A percentile compares a stretch with the other conserved stretches of the same genome.
Conservation (phyloP, 805 yeast species). For the Wickerhamomyces bovis region DNA sequence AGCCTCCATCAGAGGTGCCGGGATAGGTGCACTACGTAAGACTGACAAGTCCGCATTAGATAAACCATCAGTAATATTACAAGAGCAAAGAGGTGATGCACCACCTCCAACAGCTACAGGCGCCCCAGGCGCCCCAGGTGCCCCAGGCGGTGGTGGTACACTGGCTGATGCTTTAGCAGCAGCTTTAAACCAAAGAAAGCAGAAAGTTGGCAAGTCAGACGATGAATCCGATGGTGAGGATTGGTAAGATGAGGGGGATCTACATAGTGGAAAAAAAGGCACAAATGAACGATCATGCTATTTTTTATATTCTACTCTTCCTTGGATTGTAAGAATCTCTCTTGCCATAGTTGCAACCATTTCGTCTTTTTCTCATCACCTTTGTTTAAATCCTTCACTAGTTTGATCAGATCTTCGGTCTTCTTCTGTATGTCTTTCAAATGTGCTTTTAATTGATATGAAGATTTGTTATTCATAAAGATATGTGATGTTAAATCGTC, state of each 20-base stretch:
- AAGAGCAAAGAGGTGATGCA: constrained; percentile 64
- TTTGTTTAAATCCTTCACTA: constrained; percentile 40
- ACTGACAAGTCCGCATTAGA: constrained; percentile 83
- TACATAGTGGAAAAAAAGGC: too few relatives aligned
- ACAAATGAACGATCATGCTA: too few relatives aligned
- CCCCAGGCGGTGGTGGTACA: constrained; percentile 49
- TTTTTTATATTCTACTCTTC: not conserved
- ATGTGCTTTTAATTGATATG: constrained; percentile 22
- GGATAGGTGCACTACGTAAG: constrained; percentile 58
- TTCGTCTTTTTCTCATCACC: constrained; percentile 46
- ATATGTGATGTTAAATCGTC: constrained; percentile 57
- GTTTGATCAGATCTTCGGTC: constrained; percentile 11
- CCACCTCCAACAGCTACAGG: constrained; percentile 31
- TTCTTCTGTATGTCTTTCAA: constrained; percentile 26
- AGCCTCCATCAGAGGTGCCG: constrained; percentile 80
- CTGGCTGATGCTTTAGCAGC: constrained; percentile 86
- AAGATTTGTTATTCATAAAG: constrained; percentile 32
- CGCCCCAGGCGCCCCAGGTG: constrained; percentile 33
- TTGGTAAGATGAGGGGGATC: too few relatives aligned
- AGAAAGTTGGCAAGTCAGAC: constrained; percentile 73
- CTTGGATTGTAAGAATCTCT: constrained; percentile 28
- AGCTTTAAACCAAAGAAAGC: constrained; percentile 77
- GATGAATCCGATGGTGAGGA: constrained; percentile 81
- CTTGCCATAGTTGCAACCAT: constrained; percentile 52
- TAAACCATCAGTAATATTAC: constrained; percentile 64